These are phyloP conservation scores for Xerocomellus amylosporus DNA, from an alignment of 768 basidiomycete species.

Conservation along the genomic window DNA sequence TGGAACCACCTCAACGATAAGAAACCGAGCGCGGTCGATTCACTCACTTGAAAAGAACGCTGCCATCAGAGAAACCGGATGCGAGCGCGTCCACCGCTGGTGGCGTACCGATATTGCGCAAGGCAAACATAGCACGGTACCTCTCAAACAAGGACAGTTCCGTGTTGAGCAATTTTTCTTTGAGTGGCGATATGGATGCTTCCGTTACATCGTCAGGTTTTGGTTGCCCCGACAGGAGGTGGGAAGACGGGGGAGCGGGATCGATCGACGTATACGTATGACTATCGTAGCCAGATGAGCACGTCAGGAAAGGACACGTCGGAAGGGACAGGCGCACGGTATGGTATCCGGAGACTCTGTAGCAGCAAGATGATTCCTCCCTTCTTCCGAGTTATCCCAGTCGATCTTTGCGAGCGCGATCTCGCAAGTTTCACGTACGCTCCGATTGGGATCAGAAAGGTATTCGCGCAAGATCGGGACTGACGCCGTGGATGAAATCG, in stretches of 20 bases:
- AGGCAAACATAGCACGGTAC: slow-evolving; percentile 97
- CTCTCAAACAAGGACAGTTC: slow-evolving; percentile 79
- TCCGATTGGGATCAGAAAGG: slow-evolving; percentile 64
- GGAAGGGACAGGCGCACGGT: slow-evolving; percentile 33
- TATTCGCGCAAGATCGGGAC: slow-evolving; percentile 70
- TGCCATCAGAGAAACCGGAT: slow-evolving; percentile 83
- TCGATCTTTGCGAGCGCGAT: slow-evolving; percentile 94
- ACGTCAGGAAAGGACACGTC: neutral
- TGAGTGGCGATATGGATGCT: slow-evolving; percentile 51
- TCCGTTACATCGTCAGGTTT: slow-evolving; percentile 50
- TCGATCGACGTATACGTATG: slow-evolving; percentile 75
- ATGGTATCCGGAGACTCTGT: slow-evolving; percentile 31
- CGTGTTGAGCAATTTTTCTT: slow-evolving; percentile 60
- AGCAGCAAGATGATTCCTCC: slow-evolving; percentile 42
- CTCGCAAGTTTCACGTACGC: slow-evolving; percentile 93
- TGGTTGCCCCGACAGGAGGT: slow-evolving; percentile 52
- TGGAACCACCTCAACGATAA: slow-evolving; percentile 29
- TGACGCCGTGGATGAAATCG: slow-evolving; percentile 70
- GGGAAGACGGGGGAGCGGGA: slow-evolving; percentile 80
- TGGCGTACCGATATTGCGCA: slow-evolving; percentile 87
- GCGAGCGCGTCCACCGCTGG: slow-evolving; percentile 89
- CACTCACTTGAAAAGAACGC: slow-evolving; percentile 88
- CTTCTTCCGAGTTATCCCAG: slow-evolving; percentile 84
- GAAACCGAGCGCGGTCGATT: neutral
- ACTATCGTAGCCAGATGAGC: slow-evolving; percentile 34